A percentile compares a stretch with the other conserved stretches of the same genome.
Evolutionary conservation across 768 basidiomycete genomes (phyloP).

Genomic region (Termitomyces sp.): DNA sequence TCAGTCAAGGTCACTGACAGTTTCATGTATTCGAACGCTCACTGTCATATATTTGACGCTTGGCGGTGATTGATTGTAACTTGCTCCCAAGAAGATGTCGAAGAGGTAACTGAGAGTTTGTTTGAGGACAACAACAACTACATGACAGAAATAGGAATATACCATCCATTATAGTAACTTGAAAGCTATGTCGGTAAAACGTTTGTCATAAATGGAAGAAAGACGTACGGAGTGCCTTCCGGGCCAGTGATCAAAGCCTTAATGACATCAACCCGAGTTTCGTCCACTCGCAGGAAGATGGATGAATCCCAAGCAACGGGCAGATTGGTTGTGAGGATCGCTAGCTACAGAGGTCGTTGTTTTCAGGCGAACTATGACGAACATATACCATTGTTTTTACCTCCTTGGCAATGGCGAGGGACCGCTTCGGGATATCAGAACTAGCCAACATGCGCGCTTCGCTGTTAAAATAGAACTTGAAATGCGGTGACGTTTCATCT

Average conservation of each 20-base stretch:
- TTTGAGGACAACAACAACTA: neutral
- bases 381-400: conserved; percentile 31
- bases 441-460: conserved; percentile 82
- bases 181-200: conserved; percentile 5
- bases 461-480: conserved; percentile 77
- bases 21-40: conserved; percentile 10
- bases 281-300: conserved; percentile 89
- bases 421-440: conserved; percentile 86
- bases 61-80: conserved; percentile 86
- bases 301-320: conserved; percentile 96
- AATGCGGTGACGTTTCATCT: conserved; percentile 54
- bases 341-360: conserved; percentile 46
- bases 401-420: conserved; percentile 94
- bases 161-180: conserved; percentile 92
- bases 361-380: neutral
- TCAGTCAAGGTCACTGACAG: neutral
- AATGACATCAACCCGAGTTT: conserved; percentile 86
- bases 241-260: conserved; percentile 92
- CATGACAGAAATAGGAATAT: conserved; percentile 17
- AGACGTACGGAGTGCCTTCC: conserved; percentile 83
- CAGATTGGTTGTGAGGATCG: conserved; percentile 87
- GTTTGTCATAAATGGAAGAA: neutral
- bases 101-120: conserved; percentile 42
- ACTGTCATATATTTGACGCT: conserved; percentile 61
- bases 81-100: conserved; percentile 89